Evolutionary conservation across 352 stramenopile genomes (phyloP), one percentile per base, ranked within the genome.

Genomic region (Globisporangium alternatum): DNA sequence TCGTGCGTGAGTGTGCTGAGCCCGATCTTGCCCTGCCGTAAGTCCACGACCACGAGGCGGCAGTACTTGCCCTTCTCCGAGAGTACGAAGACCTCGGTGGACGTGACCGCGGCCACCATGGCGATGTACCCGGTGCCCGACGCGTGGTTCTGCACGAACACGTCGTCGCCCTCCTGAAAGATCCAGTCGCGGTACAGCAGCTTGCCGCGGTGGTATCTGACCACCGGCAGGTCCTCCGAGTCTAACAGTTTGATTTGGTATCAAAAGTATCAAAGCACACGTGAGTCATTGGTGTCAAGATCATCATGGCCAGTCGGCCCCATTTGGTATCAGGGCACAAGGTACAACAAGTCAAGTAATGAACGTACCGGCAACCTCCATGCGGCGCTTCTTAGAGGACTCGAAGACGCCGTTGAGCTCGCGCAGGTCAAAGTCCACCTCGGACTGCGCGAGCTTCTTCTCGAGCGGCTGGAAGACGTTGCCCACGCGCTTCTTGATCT

Each of bases 41-140:
- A 72, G 60, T 94, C 86, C 69, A 85, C 87, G 61, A 91, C 68
- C 59, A 92, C 72, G 55, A 94, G 70, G n/a, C 80, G 77, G 53
- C 74, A 76, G 75, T 88, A 89, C 69, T 88, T 89, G 63, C 86
- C 86, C 58, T 88, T 90, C 62, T 94, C 86, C 56, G 82, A 90
- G 10, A 94, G 75, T 44, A 94, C 78, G 56, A 90, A 85, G 10
- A 92, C 65, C 66, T 94, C 86, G 9, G 78, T 86, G 43, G 83
- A 71, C 49, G 86, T 86, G 47, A 92, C 76, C 19, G 77, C 81
- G 53, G 73, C 86, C 49, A 94, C 78, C 55, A 92, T 72, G n/a
- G 81, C 85, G 41, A 78, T 68, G 69, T 90, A 90, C 63, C 78
- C 76, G 65, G 73, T 83, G 21, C 77, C 77, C 13, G 67, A 76